These are phyloP conservation scores for Talaromyces sp. DNA, from an alignment of 2,329 filamentous ascomycete species.

Conservation along the genomic window DNA sequence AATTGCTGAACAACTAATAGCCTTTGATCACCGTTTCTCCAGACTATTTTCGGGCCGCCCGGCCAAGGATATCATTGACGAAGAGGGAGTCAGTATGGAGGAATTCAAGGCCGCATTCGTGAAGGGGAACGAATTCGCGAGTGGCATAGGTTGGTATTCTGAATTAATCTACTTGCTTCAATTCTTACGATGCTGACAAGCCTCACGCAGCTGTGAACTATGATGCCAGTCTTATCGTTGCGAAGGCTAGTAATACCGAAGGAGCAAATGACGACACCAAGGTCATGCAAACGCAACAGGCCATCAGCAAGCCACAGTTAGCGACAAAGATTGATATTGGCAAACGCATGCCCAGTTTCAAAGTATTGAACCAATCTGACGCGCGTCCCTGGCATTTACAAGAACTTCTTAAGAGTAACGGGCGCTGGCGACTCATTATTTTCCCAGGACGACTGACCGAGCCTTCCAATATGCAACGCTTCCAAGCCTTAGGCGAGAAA, in stretches of 20 bases:
- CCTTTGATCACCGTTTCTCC: conserved; percentile 44
- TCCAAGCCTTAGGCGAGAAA: conserved; percentile 25
- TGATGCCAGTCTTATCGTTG: not conserved
- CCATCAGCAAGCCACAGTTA: conserved; percentile 27
- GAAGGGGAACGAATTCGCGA: not conserved
- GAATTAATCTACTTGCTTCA: no score
- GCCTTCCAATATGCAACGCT: conserved; percentile 41
- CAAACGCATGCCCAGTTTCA: conserved; percentile 44
- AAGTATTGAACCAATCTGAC: conserved; percentile 50
- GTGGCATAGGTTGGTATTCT: not conserved
- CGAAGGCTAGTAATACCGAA: not conserved
- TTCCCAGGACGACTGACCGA: conserved; percentile 28
- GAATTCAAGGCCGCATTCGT: not conserved
- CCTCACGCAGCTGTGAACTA: not conserved
- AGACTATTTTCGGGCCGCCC: not conserved
- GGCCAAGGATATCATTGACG: not conserved
- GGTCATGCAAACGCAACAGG: conserved; percentile 18
- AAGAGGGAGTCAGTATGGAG: not conserved
- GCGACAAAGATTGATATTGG: conserved; percentile 27
- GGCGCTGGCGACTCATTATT: conserved; percentile 26
- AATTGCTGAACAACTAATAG: conserved; percentile 32
- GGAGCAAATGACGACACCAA: no score
- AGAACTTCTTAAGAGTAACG: conserved; percentile 36
- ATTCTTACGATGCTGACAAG: no score
- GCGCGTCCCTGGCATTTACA: conserved; percentile 34